These are phyloP conservation scores for Leucocoprinus leucothites DNA, from an alignment of 768 basidiomycete species.

Conservation along the genomic window DNA sequence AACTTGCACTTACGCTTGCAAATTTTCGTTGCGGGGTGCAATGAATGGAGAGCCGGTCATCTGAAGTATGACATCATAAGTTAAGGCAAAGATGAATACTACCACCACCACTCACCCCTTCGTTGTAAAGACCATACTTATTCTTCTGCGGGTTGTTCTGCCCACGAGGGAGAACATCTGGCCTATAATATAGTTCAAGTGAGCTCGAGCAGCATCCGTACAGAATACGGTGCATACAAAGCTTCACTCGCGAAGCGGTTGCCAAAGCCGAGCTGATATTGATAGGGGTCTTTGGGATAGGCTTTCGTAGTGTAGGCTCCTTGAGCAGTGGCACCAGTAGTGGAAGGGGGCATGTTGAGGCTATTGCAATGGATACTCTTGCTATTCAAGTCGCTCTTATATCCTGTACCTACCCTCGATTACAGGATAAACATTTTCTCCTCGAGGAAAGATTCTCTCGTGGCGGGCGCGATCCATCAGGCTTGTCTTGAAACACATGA, in stretches of 20 bases:
- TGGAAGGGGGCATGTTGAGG: conserved; percentile 21
- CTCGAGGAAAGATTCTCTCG: conserved; percentile 12
- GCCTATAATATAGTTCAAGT: conserved; percentile 27
- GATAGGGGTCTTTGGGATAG: conserved; percentile 47
- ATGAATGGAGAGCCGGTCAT: conserved; percentile 61
- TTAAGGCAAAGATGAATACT: too few relatives aligned
- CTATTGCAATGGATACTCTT: not conserved
- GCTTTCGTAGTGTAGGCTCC: conserved; percentile 33
- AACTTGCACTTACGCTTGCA: conserved; percentile 39
- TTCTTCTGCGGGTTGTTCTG: conserved; percentile 63
- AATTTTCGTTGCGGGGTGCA: conserved; percentile 52
- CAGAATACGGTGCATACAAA: conserved; percentile 32
- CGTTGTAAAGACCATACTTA: conserved; percentile 62
- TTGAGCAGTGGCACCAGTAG: conserved; percentile 38
- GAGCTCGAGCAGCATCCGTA: not conserved
- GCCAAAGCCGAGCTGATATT: conserved; percentile 57
- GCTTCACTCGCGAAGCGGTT: conserved; percentile 56
- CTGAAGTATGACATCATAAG: conserved; percentile 25
- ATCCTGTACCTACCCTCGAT: not conserved
- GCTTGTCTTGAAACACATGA: not conserved
- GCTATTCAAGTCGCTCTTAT: not conserved
- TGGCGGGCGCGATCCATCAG: too few relatives aligned
- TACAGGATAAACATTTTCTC: not conserved
- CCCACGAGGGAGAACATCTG: conserved; percentile 51
- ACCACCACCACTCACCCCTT: conserved; percentile 42